Base-by-base conservation (phyloP, 2,329 filamentous ascomycete species). In the Neofusicoccum umdonicola region DNA sequence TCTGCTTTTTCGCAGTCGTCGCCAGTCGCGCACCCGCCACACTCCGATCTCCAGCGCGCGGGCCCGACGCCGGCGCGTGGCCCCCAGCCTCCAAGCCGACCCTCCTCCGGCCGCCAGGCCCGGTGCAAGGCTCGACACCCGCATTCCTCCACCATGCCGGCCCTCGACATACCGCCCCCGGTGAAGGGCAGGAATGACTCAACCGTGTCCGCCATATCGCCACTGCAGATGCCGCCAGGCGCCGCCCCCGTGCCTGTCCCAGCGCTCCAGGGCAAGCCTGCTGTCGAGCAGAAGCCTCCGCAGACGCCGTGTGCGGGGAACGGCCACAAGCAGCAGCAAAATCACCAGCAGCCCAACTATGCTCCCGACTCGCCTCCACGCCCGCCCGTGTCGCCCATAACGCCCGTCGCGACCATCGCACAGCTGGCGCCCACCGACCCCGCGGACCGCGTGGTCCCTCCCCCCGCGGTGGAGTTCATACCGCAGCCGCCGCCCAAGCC, bases 401-500 rank as follows among this genome's bases (percentile, higher is more conserved):
- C 77, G n/a, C 76, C 77, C 64, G 75, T 74, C 22, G 70, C 70
- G 9, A 68, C 74, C 15, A 68, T 69, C 47, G 75, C 77, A 51
- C 73, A 76, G 67, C 71, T 77, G 62, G 74, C 75, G 58, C 71
- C 73, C 57, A 62, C 72, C 4, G 71, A 71, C 54, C 69, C 67
- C 65, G 62, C 69, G 34, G 71, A 73, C 63, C 60, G 61, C 42
- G 61, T 66, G 27, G 45, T 66, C 6, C 50, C 71, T 39, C 65
- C 65, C 6, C 58, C 67, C 19, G 50, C 70, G 69, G 27, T 68
- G 70, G 66, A 72, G 41, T 81, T 80, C 70, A 79, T 77, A 37
- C 72, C 75, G 13, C 77, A 76, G 65, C 81, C 81, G 31, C 71
- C 78, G 27, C 75, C 80, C 17, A 72, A 79, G 48, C 78, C 81